Conservation (phyloP, 805 yeast genomes). For the Helenozyma baotianmanensis region DNA sequence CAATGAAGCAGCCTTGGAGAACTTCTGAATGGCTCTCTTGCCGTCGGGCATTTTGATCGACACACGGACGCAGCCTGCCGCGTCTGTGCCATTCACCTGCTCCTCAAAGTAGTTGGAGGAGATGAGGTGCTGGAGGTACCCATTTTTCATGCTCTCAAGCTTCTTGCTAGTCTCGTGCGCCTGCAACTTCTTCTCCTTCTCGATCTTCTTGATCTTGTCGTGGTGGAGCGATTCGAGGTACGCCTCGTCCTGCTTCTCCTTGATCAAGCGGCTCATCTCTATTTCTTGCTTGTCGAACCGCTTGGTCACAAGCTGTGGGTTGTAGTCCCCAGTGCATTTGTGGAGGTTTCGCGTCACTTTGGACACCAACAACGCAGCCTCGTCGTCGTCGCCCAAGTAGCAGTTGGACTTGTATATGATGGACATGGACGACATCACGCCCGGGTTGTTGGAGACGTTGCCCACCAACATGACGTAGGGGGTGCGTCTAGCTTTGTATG, state of each 20-base stretch:
- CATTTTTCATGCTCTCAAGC: conserved; percentile 10
- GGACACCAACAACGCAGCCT: conserved; percentile 5
- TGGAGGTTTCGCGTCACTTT: conserved; percentile 22
- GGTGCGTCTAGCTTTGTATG: conserved; percentile 23
- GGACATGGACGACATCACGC: conserved; percentile 36
- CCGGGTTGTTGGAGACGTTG: conserved; percentile 33
- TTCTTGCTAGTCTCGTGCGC: conserved; percentile 7
- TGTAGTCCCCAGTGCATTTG: conserved; percentile 25
- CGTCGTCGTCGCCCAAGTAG: conserved; percentile 17
- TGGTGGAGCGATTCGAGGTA: conserved; percentile 37
- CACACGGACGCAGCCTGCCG: conserved; percentile 26
- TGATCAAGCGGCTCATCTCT: conserved; percentile 33
- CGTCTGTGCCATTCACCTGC: conserved; percentile 1
- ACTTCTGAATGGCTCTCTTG: conserved; percentile 41
- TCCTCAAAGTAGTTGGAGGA: conserved; percentile 11
- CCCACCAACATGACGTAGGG: conserved; percentile 38
- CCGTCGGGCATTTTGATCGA: conserved; percentile 57
- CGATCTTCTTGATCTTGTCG: conserved; percentile 51
- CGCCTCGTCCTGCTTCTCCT: conserved; percentile 41
- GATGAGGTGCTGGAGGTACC: conserved; percentile 17
- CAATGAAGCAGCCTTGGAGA: conserved; percentile 35
- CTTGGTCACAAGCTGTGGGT: conserved; percentile 36
- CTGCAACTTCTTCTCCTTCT: conserved; percentile 26
- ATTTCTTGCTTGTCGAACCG: conserved; percentile 38
- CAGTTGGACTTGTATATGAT: conserved; percentile 31